Evolutionary conservation across 2,329 filamentous ascomycete species (phyloP).

Genomic region (Pyrenochaeta sp.): DNA sequence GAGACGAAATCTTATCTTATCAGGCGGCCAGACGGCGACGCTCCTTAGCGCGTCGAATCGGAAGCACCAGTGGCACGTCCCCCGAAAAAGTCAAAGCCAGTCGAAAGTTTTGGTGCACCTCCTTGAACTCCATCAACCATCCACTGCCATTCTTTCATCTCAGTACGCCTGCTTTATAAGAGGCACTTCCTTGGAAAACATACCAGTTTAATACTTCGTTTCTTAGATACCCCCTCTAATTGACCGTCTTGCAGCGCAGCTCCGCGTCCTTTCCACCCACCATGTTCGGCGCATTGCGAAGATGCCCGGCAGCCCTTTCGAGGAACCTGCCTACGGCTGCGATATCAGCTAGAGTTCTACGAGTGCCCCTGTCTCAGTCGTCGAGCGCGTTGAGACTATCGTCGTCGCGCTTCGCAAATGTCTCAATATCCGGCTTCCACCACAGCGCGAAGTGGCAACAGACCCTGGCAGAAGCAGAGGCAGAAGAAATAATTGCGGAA

Average conservation of each 20-base stretch:
- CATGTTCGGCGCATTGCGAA: conserved; percentile 56
- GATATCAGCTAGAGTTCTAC: conserved; percentile 37
- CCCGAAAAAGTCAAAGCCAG: conserved; percentile 33
- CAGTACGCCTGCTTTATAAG: conserved; percentile 19
- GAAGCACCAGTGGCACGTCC: conserved; percentile 19
- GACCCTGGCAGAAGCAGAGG: conserved; percentile 30
- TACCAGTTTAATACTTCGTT: conserved; percentile 18
- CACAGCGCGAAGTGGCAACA: conserved; percentile 50
- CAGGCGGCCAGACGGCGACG: conserved; percentile 14
- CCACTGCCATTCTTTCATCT: conserved; percentile 20
- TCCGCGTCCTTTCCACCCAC: conserved; percentile 39
- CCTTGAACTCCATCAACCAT: conserved; percentile 18
- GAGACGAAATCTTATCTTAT: conserved; percentile 21
- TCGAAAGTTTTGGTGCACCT: conserved; percentile 20
- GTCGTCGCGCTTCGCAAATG: conserved; percentile 27
- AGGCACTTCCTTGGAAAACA: conserved; percentile 7
- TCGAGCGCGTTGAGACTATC: conserved; percentile 29
- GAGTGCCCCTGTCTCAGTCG: conserved; percentile 28
- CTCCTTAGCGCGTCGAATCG: conserved; percentile 17
- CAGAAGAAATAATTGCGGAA: conserved; percentile 22
- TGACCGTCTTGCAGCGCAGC: neutral
- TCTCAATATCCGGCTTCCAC: conserved; percentile 48
- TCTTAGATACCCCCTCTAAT: conserved; percentile 18
- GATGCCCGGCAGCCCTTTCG: conserved; percentile 50
- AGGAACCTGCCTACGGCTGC: conserved; percentile 38